These are phyloP conservation scores for Penicillium crystallinum DNA, from an alignment of 495 filamentous ascomycete genomes.

Conservation along the genomic window DNA sequence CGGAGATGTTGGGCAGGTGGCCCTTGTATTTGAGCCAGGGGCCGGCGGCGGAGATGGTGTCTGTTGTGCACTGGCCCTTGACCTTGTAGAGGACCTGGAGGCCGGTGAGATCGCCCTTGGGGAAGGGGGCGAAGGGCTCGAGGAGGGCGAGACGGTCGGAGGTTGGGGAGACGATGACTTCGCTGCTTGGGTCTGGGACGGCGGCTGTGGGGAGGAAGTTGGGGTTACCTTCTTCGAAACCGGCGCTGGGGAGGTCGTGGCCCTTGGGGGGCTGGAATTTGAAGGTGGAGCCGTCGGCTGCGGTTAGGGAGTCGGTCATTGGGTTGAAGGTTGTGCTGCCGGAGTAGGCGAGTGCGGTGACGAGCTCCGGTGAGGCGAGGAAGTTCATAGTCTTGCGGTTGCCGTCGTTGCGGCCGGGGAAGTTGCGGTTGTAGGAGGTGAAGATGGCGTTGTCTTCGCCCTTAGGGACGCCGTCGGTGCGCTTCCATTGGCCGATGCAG, in stretches of 20 bases:
- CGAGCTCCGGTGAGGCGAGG: conserved; percentile 90
- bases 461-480: conserved; percentile 75
- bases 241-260: conserved; percentile 65
- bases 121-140: conserved; percentile 87
- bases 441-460: conserved; percentile 92
- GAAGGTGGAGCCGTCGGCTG: conserved; percentile 78
- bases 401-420: conserved; percentile 93
- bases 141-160: conserved; percentile 85
- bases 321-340: conserved; percentile 95
- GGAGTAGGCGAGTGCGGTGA: conserved; percentile 91
- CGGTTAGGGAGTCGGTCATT: conserved; percentile 76
- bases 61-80: conserved; percentile 94
- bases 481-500: conserved; percentile 95
- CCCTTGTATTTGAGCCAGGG: conserved; percentile 99
- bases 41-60: conserved; percentile 95
- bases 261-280: conserved; percentile 79
- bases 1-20: conserved; percentile 93
- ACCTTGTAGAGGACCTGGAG: conserved; percentile 82
- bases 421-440: conserved; percentile 97
- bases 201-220: conserved; percentile 67
- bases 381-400: conserved; percentile 98
- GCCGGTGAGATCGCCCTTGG: conserved; percentile 61
- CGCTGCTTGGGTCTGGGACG: conserved; percentile 50
- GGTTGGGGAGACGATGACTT: conserved; percentile 72
- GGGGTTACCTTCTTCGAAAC: conserved; percentile 77